These are phyloP conservation scores for Naegleria gruberi DNA, from an alignment of 208 protist genomes.

Conservation along the genomic window DNA sequence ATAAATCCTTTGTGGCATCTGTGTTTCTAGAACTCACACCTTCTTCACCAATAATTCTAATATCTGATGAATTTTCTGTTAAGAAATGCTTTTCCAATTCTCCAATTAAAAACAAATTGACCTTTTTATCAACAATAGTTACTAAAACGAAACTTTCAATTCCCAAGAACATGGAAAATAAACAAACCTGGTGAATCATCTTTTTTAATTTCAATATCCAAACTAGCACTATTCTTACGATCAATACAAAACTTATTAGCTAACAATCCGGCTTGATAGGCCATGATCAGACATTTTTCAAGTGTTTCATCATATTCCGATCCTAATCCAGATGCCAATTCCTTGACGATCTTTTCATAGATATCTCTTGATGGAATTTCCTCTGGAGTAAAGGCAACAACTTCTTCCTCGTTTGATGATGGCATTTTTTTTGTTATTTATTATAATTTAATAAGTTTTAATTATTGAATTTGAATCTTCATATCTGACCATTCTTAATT, in stretches of 20 bases:
- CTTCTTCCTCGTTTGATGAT: too few species aligned
- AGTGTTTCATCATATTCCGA: conserved; percentile 4
- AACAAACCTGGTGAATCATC: neutral
- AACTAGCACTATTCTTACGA: neutral
- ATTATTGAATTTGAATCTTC: too few species aligned
- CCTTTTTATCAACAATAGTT: conserved; percentile 6
- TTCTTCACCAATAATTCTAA: conserved; percentile 17
- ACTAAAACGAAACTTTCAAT: too few species aligned
- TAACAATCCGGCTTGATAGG: neutral
- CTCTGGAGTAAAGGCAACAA: too few species aligned
- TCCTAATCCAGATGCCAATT: neutral
- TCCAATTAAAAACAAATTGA: neutral
- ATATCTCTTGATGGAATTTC: too few species aligned
- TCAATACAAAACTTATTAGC: neutral
- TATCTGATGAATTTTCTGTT: neutral
- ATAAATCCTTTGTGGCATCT: neutral
- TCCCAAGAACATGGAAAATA: too few species aligned
- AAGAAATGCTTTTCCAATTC: neutral
- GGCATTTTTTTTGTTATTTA: too few species aligned
- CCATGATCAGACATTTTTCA: neutral
- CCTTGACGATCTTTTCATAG: neutral
- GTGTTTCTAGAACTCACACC: neutral
- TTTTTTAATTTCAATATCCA: conserved; percentile 2
- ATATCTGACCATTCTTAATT: too few species aligned
- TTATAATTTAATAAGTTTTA: too few species aligned